These are phyloP conservation scores for Graphilbum fragrans DNA, from an alignment of 2,329 filamentous ascomycete species.

Conservation along the genomic window DNA sequence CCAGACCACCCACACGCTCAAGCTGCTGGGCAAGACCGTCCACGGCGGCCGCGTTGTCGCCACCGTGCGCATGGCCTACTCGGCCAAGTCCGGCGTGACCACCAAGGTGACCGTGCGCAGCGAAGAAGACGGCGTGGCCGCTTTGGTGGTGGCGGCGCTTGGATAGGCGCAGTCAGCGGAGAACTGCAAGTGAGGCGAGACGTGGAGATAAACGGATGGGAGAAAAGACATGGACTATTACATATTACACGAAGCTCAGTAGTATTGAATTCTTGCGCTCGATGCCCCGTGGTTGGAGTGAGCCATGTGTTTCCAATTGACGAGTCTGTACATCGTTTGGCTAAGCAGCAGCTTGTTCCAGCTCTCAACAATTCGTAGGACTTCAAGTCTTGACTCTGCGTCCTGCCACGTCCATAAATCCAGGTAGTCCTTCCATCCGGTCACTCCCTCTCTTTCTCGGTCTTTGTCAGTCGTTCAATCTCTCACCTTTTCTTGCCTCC, in stretches of 20 bases:
- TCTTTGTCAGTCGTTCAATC: neutral
- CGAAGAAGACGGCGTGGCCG: conserved; percentile 85
- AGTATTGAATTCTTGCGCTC: neutral
- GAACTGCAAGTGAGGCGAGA: no score
- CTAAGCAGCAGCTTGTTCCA: no score
- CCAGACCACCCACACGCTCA: conserved; percentile 84
- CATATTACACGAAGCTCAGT: no score
- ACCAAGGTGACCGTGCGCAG: conserved; percentile 88
- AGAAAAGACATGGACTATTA: no score
- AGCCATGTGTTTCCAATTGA: no score
- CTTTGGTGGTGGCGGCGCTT: conserved; percentile 72
- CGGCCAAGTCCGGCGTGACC: conserved; percentile 83
- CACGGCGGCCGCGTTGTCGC: conserved; percentile 80
- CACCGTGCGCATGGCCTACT: conserved; percentile 85
- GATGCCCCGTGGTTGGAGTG: no score
- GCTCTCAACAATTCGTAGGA: no score
- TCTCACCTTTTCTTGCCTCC: neutral
- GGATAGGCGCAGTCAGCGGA: conserved; percentile 36
- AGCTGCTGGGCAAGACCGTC: conserved; percentile 91
- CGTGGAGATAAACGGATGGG: no score
- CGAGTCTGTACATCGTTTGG: no score
- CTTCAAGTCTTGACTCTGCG: no score
- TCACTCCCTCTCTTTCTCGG: neutral
- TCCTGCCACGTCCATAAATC: no score
- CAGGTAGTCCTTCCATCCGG: neutral